These are phyloP conservation scores for Plectosphaerella sp. DNA, from an alignment of 2,329 filamentous ascomycete genomes.

Conservation along the genomic window DNA sequence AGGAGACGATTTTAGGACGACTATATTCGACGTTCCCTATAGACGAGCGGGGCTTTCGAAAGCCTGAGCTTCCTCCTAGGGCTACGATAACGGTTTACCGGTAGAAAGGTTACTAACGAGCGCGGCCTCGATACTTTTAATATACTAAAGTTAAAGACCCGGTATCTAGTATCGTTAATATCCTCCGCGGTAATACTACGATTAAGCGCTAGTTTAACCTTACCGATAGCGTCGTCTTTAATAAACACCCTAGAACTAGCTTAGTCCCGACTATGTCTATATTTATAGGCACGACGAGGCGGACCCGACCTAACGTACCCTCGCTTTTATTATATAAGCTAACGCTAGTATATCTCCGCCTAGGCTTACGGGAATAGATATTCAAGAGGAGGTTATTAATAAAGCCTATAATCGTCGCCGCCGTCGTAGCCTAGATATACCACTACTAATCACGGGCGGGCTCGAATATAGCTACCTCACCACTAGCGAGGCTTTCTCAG, in stretches of 20 bases:
- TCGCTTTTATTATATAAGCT: conserved; percentile 36
- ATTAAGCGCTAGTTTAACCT: background rate
- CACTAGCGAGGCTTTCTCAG: conserved; percentile 36
- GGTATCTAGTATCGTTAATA: background rate
- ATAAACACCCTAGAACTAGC: background rate
- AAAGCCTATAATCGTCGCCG: conserved; percentile 25
- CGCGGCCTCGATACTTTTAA: background rate
- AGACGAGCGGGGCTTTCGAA: background rate
- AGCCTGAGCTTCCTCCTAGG: background rate
- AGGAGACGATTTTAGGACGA: background rate
- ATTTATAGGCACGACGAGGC: conserved; percentile 11
- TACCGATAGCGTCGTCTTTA: background rate
- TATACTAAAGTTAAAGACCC: background rate
- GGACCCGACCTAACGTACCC: conserved; percentile 7
- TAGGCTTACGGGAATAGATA: conserved; percentile 33
- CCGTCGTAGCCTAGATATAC: conserved; percentile 42
- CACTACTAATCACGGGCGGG: conserved; percentile 41
- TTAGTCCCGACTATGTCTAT: background rate
- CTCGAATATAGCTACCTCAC: conserved; percentile 36
- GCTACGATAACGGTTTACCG: background rate
- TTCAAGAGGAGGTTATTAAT: conserved; percentile 29
- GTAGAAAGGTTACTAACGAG: background rate
- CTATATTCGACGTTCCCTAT: too few species aligned
- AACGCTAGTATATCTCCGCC: conserved; percentile 32
- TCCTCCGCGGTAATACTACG: background rate